Evolutionary conservation across 495 filamentous ascomycete genomes (phyloP).

Genomic region (Penicillium fimorum): DNA sequence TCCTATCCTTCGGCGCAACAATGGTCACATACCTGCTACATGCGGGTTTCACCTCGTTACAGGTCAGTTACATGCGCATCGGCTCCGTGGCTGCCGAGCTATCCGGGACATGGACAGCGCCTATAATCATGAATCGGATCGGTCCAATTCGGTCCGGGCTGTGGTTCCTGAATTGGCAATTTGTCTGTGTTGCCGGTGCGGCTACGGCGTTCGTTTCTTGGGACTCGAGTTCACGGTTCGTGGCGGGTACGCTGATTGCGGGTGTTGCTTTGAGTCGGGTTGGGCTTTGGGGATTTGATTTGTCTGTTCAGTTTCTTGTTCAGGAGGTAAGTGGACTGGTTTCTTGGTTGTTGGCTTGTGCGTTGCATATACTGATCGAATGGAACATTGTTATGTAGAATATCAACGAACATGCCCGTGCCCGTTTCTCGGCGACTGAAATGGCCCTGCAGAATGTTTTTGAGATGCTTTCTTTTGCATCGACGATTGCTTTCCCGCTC

Average conservation of each 20-base stretch:
- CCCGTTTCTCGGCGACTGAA: slow-evolving; percentile 62
- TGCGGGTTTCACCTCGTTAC: background rate
- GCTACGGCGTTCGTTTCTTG: slow-evolving; percentile 43
- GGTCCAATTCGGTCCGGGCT: background rate
- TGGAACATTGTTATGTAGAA: slow-evolving; percentile 35
- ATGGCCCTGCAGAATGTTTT: slow-evolving; percentile 62
- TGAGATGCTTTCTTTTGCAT: slow-evolving; percentile 60
- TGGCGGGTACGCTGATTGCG: slow-evolving; percentile 46
- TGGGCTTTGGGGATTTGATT: slow-evolving; percentile 68
- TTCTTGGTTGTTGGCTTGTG: background rate
- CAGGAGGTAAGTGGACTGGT: slow-evolving; percentile 53
- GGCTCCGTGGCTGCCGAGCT: background rate
- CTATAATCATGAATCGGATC: background rate
- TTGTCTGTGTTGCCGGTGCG: slow-evolving; percentile 45
- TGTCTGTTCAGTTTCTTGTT: slow-evolving; percentile 61
- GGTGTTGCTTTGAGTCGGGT: slow-evolving; percentile 58
- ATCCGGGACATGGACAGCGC: background rate
- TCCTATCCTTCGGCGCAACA: slow-evolving; percentile 56
- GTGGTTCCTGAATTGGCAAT: slow-evolving; percentile 64
- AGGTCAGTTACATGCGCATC: background rate
- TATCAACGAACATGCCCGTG: slow-evolving; percentile 49
- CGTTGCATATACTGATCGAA: background rate
- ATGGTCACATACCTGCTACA: slow-evolving; percentile 62
- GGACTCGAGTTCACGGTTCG: slow-evolving; percentile 25
- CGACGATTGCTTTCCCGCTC: slow-evolving; percentile 56